Conservation (phyloP, 306 rosid genomes). For the Vigna nakashimae region DNA sequence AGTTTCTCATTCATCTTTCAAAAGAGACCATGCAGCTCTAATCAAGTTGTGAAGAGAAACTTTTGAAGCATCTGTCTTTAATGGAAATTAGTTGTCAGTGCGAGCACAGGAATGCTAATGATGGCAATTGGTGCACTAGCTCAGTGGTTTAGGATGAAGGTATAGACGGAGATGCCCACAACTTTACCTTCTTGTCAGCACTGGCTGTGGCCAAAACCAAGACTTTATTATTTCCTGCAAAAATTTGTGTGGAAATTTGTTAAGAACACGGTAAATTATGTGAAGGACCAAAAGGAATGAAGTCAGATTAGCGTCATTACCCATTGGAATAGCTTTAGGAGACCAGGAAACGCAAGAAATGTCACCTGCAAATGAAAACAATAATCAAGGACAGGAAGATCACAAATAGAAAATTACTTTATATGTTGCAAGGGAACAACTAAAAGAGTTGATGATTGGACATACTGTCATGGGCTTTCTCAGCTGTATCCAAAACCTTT, state of each 20-base stretch:
- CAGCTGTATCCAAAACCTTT: conserved; percentile 90
- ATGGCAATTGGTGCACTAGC: conserved; percentile 16
- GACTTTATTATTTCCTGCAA: conserved; percentile 65
- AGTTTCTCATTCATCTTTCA: conserved; percentile 41
- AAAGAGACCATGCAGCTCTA: conserved; percentile 33
- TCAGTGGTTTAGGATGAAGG: conserved; percentile 47
- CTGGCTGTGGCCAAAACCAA: conserved; percentile 84
- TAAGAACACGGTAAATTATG: background rate
- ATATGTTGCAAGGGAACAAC: conserved; percentile 29
- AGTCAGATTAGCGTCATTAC: conserved; percentile 54
- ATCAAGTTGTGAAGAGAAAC: conserved; percentile 32
- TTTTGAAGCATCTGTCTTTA: conserved; percentile 34
- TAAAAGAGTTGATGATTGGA: conserved; percentile 23
- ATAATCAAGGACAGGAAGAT: conserved; percentile 26
- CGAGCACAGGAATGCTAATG: conserved; percentile 22
- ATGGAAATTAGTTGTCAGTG: conserved; percentile 19
- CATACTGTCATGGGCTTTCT: conserved; percentile 93
- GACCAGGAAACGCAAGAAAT: conserved; percentile 89
- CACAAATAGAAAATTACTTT: conserved; percentile 10
- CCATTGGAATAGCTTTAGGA: conserved; percentile 70
- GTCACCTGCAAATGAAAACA: conserved; percentile 67
- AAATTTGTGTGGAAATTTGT: background rate
- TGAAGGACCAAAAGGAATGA: background rate
- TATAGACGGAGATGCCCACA: conserved; percentile 84
- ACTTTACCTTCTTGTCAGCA: conserved; percentile 91